Base-by-base conservation (phyloP, 345 rosid genomes). In the Fremontodendron californicum region DNA sequence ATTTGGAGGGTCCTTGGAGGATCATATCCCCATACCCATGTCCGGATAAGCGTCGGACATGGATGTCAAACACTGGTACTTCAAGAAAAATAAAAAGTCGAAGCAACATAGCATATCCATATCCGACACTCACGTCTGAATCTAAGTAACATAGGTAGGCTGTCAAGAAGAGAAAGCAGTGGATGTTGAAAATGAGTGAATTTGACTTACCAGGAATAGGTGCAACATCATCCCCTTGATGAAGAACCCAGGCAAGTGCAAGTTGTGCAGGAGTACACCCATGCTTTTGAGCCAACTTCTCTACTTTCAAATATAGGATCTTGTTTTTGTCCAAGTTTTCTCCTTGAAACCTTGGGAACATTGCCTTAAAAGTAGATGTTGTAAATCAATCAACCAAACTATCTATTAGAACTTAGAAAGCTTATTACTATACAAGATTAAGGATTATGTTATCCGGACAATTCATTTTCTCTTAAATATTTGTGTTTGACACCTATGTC, bases 201-300 rank as follows among this genome's bases (percentile, higher is more conserved):
- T 29, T 39, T 61, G n/a, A 13, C 65, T 31, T 27, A 61, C 65
- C 65, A 61, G 65, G 65, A 15, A 61, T 61, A 29, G 65, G 65
- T 19, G 9, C n/a, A 27, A 61, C 65, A 61, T 61, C 65, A 27
- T 60, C 78, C 27, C 88, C 87, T 78, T 85, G 88, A 46, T 82
- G 81, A 42, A 84, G 85, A 72, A 86, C 61, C 88, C 91, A 84
- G 0, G 87, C 77, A 33, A 88, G 86, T 9, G 88, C 87, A 12
- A 86, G 87, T 71, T 86, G 88, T 66, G 78, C 62, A 19, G 91
- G 71, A 18, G 29, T 71, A 74, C 89, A 88, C 51, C 58, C 66
- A 40, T 78, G 76, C 75, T 85, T 81, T 15, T 58, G 27, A 1
- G 89, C 86, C 63, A 85, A 25, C 40, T 79, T 71, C 74, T 83